These are phyloP conservation scores for Ophiocordyceps camponoti-leonardi DNA, from an alignment of 2,329 filamentous ascomycete species.

Conservation along the genomic window DNA sequence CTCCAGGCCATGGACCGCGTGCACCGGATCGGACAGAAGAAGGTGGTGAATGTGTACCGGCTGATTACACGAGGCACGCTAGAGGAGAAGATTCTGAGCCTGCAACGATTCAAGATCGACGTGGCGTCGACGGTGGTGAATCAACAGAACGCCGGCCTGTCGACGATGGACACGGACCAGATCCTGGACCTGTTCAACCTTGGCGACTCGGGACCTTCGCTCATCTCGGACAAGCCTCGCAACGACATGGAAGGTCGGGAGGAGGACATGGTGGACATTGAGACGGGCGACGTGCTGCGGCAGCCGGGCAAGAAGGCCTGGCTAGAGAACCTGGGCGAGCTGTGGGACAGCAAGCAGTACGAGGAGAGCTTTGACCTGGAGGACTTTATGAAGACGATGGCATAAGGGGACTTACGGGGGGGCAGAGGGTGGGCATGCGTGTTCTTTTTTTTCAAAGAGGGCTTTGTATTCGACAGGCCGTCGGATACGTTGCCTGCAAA, in stretches of 20 bases:
- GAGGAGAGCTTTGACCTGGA: conserved; percentile 96
- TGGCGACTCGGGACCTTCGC: conserved; percentile 54
- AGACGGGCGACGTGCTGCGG: conserved; percentile 78
- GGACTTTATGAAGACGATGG: conserved; percentile 90
- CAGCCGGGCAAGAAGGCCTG: conserved; percentile 95
- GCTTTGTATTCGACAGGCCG: no score
- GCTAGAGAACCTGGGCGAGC: conserved; percentile 82
- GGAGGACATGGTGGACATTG: conserved; percentile 83
- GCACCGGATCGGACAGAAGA: conserved; percentile 97
- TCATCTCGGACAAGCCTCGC: conserved; percentile 43
- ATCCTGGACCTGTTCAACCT: conserved; percentile 94
- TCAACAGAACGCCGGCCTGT: conserved; percentile 89
- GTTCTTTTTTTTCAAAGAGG: no score
- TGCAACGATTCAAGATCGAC: conserved; percentile 99
- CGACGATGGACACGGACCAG: conserved; percentile 95
- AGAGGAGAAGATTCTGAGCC: conserved; percentile 94
- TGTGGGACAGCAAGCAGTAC: conserved; percentile 97
- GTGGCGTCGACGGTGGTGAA: conserved; percentile 97
- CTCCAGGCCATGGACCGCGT: conserved; percentile 98
- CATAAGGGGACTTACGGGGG: conserved; percentile 17
- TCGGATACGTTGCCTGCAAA: neutral
- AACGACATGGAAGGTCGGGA: conserved; percentile 44
- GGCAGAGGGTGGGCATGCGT: no score
- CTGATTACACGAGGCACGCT: conserved; percentile 89
- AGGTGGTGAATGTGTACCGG: conserved; percentile 97